phyloP scores from a whole-genome alignment of 208 protist genomes.

The Sergeia podlipaevii region DNA sequence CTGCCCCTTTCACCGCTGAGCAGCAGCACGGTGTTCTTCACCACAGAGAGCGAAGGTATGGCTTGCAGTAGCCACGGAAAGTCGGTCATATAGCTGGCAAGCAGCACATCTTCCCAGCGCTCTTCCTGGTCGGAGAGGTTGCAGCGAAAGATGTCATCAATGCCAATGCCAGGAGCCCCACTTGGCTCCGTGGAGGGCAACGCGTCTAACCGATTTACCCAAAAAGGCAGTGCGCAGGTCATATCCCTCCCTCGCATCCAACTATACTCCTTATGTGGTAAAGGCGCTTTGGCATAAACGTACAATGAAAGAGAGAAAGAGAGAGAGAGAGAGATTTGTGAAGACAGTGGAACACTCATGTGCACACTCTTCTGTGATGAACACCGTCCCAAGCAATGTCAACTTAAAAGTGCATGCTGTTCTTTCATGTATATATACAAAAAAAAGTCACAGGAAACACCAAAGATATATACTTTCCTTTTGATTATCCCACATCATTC shows the following conservation, averaged over 20 bases:
- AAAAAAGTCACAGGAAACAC: conserved; percentile 8
- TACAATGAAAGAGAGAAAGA: too few relatives aligned
- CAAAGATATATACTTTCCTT: conserved; percentile 1
- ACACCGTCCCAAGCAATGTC: too few relatives aligned
- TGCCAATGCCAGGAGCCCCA: conserved; percentile 13
- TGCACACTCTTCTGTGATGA: too few relatives aligned
- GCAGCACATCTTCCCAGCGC: conserved; percentile 48
- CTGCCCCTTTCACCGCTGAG: conserved; percentile 54
- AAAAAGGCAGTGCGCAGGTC: conserved; percentile 58
- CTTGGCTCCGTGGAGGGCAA: conserved; percentile 3
- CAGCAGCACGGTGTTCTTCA: conserved; percentile 30
- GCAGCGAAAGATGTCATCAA: conserved; percentile 49
- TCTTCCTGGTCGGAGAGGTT: conserved; percentile 28
- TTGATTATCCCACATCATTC: not conserved
- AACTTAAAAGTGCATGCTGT: not conserved
- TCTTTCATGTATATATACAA: not conserved
- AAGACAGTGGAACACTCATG: too few relatives aligned
- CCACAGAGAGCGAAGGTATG: conserved; percentile 27
- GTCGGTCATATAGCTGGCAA: conserved; percentile 76
- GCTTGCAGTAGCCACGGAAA: conserved; percentile 46
- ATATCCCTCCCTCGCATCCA: too few relatives aligned
- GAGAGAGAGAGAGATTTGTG: too few relatives aligned
- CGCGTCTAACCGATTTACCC: conserved; percentile 39
- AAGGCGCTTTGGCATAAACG: too few relatives aligned
- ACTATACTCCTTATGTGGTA: not conserved